Percentiles rank a stretch among this genome's conserved stretches.
Conservation (phyloP, 164 flowering plant genomes). For the Malania oleifera region DNA sequence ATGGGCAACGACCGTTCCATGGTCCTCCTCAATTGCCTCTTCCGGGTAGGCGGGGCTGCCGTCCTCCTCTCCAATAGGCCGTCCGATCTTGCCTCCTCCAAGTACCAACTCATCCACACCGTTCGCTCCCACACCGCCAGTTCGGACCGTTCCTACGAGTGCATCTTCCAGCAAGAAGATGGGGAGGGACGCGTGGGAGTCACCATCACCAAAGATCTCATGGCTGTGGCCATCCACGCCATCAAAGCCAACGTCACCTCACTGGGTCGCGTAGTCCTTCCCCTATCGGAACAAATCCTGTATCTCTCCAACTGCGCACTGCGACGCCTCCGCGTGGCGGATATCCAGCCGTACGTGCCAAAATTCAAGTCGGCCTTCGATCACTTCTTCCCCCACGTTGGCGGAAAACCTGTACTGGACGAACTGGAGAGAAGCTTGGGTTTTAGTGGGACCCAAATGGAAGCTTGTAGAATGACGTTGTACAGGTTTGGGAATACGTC, state of each 20-base stretch:
- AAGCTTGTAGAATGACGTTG: constrained; percentile 19
- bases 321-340: constrained; percentile 15
- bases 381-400: constrained; percentile 28
- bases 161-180: constrained; percentile 35
- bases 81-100: constrained; percentile 22
- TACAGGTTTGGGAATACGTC: constrained; percentile 23
- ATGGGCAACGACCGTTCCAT: constrained; percentile 25
- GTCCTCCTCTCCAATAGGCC: constrained; percentile 37
- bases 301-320: constrained; percentile 17
- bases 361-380: constrained; percentile 20
- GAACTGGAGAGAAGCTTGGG: constrained; percentile 22
- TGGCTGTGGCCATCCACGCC: constrained; percentile 23
- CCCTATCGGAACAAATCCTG: constrained; percentile 25
- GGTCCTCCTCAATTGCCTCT: constrained; percentile 21
- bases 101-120: constrained; percentile 32
- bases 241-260: constrained; percentile 18
- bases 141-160: constrained; percentile 25
- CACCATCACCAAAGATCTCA: constrained; percentile 29
- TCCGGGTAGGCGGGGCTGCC: constrained; percentile 40
- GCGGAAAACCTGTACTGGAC: constrained; percentile 26
- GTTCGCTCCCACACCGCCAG: constrained; percentile 29
- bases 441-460: constrained; percentile 22
- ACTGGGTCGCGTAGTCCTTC: constrained; percentile 27
- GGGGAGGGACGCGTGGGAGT: constrained; percentile 21
- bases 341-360: constrained; percentile 20